A percentile compares a stretch with the other conserved stretches of the same genome.
phyloP scores from a whole-genome alignment of 148 eudicot genomes.

The Spergularia bocconei region DNA sequence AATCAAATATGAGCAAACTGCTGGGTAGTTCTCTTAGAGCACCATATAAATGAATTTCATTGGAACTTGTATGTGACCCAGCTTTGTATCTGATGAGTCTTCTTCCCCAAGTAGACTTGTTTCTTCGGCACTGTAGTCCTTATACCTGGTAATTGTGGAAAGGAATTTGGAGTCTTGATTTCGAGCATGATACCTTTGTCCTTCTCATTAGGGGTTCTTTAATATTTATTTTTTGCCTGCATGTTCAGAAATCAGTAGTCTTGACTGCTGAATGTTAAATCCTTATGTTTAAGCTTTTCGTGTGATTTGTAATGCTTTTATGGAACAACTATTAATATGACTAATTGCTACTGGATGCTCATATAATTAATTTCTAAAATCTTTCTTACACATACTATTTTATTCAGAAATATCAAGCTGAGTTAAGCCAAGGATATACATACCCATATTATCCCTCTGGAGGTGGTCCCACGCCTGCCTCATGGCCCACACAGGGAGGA shows the following conservation, averaged over 20 bases:
- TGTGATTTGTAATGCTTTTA: neutral
- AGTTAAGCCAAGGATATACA: conserved; percentile 50
- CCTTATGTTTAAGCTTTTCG: neutral
- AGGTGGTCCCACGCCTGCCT: conserved; percentile 34
- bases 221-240: neutral
- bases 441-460: conserved; percentile 48
- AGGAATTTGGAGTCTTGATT: neutral
- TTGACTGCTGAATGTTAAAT: neutral
- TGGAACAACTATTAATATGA: neutral
- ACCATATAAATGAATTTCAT: neutral
- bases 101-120: neutral
- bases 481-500: conserved; percentile 50
- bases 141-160: neutral
- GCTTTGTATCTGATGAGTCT: neutral
- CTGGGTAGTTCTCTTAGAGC: neutral
- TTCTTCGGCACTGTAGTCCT: neutral
- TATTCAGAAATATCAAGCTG: conserved; percentile 45
- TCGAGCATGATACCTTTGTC: neutral
- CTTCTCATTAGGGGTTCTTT: neutral
- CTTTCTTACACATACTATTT: neutral
- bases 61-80: neutral
- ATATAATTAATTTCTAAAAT: neutral
- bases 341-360: neutral
- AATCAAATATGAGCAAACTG: neutral
- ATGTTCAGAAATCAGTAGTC: neutral